A percentile compares a stretch with the other conserved stretches of the same genome.
phyloP scores from a whole-genome alignment of 345 rosid species.

The Nasturtium officinale region DNA sequence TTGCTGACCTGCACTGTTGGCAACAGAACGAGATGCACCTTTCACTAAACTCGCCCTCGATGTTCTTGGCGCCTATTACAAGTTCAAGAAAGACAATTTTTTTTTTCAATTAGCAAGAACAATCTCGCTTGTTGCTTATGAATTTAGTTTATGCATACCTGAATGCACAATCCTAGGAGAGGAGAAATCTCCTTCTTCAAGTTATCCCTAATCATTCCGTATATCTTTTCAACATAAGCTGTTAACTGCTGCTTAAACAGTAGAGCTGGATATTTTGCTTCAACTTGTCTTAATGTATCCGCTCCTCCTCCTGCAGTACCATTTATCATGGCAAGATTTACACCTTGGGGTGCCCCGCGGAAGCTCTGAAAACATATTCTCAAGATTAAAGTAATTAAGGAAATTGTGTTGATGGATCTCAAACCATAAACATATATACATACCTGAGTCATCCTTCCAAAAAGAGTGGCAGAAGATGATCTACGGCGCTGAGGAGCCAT shows the following conservation, averaged over 20 bases:
- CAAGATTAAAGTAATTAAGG: neutral
- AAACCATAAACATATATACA: neutral
- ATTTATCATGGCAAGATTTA: conserved; percentile 70
- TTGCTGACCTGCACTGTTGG: conserved; percentile 80
- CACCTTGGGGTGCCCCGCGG: conserved; percentile 91
- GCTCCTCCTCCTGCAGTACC: conserved; percentile 62
- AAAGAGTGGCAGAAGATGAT: conserved; percentile 89
- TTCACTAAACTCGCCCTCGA: conserved; percentile 95
- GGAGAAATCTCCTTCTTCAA: conserved; percentile 97
- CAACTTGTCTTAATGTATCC: conserved; percentile 80
- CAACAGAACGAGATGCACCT: conserved; percentile 81
- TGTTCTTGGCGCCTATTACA: conserved; percentile 89
- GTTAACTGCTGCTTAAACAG: conserved; percentile 97
- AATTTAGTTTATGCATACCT: conserved; percentile 51
- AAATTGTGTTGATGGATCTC: conserved; percentile 8
- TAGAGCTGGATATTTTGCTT: conserved; percentile 96
- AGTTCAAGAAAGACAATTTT: neutral
- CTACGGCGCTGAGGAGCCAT: conserved; percentile 97
- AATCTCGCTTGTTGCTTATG: neutral
- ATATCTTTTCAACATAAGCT: conserved; percentile 94
- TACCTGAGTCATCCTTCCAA: conserved; percentile 93
- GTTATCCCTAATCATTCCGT: conserved; percentile 96
- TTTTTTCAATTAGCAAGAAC: neutral
- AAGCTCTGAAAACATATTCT: conserved; percentile 60
- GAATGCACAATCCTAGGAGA: conserved; percentile 92